A percentile compares a stretch with the other conserved stretches of the same genome.
These are phyloP conservation scores for Heterobasidion annosum DNA, from an alignment of 1,284 basidiomycete species.

Conservation along the genomic window DNA sequence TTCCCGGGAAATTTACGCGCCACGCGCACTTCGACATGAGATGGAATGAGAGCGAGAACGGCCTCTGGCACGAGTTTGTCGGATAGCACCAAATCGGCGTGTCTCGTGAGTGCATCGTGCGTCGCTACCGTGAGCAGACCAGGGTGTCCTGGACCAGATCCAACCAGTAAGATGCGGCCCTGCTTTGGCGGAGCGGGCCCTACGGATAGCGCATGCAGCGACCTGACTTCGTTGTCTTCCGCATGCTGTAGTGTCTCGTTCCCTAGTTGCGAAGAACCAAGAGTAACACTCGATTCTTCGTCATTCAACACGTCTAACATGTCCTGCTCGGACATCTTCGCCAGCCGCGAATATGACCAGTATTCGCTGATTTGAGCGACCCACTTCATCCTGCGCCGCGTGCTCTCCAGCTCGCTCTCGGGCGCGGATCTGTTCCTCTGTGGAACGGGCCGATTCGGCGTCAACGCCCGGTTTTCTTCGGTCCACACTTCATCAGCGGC, in stretches of 20 bases:
- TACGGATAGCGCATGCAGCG: constrained; percentile 18
- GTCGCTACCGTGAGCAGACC: constrained; percentile 87
- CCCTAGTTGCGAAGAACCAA: neutral
- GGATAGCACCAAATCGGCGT: constrained; percentile 82
- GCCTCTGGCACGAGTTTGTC: constrained; percentile 96
- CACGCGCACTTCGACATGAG: constrained; percentile 64
- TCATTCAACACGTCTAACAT: constrained; percentile 59
- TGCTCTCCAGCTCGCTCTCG: constrained; percentile 43
- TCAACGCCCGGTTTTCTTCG: constrained; percentile 50
- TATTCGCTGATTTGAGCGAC: constrained; percentile 91
- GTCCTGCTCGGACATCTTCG: constrained; percentile 56
- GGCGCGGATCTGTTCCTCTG: constrained; percentile 29
- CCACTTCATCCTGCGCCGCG: constrained; percentile 74
- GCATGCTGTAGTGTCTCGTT: neutral
- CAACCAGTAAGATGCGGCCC: constrained; percentile 82
- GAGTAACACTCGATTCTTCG: constrained; percentile 14
- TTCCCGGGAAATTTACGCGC: constrained; percentile 98
- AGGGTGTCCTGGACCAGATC: constrained; percentile 93
- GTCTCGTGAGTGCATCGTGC: constrained; percentile 68
- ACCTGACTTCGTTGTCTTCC: constrained; percentile 9
- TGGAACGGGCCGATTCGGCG: constrained; percentile 78
- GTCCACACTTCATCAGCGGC: constrained; percentile 31
- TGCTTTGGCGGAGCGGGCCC: constrained; percentile 22
- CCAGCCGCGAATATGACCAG: constrained; percentile 80
- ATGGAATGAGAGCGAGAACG: constrained; percentile 83